Base-by-base conservation (phyloP, 192 early-diverging fungal species). In the Jimgerdemannia flammicorona region DNA sequence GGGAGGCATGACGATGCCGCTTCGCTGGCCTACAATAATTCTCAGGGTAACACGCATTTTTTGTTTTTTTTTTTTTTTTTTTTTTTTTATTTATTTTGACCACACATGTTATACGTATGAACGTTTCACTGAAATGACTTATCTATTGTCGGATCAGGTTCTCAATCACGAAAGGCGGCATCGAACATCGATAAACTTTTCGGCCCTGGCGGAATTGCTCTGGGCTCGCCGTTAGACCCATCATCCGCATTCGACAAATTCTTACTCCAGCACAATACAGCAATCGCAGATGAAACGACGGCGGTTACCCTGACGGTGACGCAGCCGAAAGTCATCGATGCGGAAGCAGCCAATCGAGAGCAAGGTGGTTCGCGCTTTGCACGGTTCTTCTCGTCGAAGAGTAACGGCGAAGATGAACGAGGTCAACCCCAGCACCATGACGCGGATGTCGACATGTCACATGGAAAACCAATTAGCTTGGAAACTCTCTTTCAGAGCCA, bases 361-460 rank as follows among this genome's bases (percentile, higher is more conserved):
- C 80, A 86, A 20, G 82, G 84, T n/a, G 84, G 83, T 0, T 89
- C 88, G 3, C 85, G 88, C 14, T 89, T 89, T 77, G 88, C 88
- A 3, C 82, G 81, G 11, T 90, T 90, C 79, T 90, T 90, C 76
- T 71, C 80, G 40, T 79, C 81, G 41, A 87, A 82, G 59, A 75
- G 78, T n/a, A 78, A 87, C 39, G 86, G 86, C 44, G 66, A 49
- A 40, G 18, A 40, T 14, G 66, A 14, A 9, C 3, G 19, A 20
- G 67, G 64, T 19, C 59, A 8, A 65, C 64, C 66, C 1, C 44
- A 14, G 2, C 72, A 54, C 3, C 43, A 40, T 40, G 71, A 69
- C 64, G 3, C 79, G 14, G 14, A 59, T 59, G 49, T 14, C 8
- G 49, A 59, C 14, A 59, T 59, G 49, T 59, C 49, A 59, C 49